phyloP scores from a whole-genome alignment of 73 alveolate species.

The Paraurostyla sp. region DNA sequence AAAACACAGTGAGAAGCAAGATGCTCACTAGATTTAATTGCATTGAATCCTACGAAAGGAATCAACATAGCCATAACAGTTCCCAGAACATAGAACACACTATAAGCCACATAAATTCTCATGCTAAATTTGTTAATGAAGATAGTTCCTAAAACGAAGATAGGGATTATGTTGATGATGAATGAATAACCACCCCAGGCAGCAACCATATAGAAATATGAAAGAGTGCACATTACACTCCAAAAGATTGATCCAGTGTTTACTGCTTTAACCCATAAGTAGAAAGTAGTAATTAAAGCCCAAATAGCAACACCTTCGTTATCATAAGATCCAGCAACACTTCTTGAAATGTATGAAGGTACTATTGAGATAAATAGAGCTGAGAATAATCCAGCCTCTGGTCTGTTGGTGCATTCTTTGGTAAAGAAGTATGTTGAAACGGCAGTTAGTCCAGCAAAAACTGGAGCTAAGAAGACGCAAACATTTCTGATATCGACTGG shows the following conservation, averaged over 20 bases:
- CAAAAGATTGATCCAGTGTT: constrained; percentile 90
- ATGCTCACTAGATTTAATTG: constrained; percentile 75
- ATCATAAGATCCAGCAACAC: constrained; percentile 99
- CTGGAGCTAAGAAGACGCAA: constrained; percentile 99
- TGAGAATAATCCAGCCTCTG: constrained; percentile 97
- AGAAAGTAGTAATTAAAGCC: constrained; percentile 90
- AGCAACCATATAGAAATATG: constrained; percentile 90
- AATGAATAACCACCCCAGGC: constrained; percentile 96
- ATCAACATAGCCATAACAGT: constrained; percentile 89
- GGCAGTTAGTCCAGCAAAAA: constrained; percentile 97
- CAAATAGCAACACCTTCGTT: constrained; percentile 95
- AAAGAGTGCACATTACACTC: constrained; percentile 78
- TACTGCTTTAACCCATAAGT: constrained; percentile 88
- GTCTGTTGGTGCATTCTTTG: constrained; percentile 97
- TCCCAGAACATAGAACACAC: constrained; percentile 86
- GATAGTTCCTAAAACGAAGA: constrained; percentile 84
- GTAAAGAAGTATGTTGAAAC: constrained; percentile 96
- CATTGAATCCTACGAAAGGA: constrained; percentile 81
- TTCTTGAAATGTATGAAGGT: constrained; percentile 98
- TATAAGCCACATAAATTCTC: constrained; percentile 83
- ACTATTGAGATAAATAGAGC: constrained; percentile 98
- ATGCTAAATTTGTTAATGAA: constrained; percentile 78
- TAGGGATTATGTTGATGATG: constrained; percentile 89
- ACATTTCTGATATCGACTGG: constrained; percentile 98
- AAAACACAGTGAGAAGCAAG: constrained; percentile 79